Conservation (phyloP, 2,329 filamentous ascomycete genomes). For the Coniochaeta sp. region DNA sequence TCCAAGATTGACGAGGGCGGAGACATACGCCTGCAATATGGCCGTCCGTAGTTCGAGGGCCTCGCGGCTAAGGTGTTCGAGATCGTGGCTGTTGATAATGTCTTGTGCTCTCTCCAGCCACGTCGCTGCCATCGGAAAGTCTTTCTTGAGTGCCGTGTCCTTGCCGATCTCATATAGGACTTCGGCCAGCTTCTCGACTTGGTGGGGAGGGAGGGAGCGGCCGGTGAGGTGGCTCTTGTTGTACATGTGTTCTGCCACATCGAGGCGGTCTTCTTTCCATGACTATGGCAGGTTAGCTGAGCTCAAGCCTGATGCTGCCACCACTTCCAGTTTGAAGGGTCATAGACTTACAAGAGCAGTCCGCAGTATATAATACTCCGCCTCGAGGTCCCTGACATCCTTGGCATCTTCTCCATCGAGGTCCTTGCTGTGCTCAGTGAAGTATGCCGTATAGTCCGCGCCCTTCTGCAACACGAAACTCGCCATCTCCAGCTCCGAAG, state of each 20-base stretch:
- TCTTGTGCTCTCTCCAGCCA: constrained; percentile 69
- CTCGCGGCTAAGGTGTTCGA: constrained; percentile 50
- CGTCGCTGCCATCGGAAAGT: constrained; percentile 49
- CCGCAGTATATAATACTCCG: constrained; percentile 60
- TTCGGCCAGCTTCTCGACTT: constrained; percentile 58
- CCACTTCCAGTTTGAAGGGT: neutral
- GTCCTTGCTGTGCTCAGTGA: constrained; percentile 23
- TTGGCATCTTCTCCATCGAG: constrained; percentile 22
- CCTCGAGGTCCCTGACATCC: constrained; percentile 32
- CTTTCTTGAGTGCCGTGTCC: constrained; percentile 41
- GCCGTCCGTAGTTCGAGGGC: constrained; percentile 58
- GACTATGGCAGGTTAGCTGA: constrained; percentile 38
- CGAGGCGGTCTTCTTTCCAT: constrained; percentile 65
- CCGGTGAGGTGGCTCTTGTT: constrained; percentile 42
- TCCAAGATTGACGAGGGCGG: constrained; percentile 41
- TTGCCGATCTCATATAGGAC: constrained; percentile 68
- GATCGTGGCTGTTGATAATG: constrained; percentile 46
- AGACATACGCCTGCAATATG: constrained; percentile 58
- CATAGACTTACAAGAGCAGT: constrained; percentile 54
- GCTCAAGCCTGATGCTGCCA: neutral
- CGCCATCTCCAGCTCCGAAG: constrained; percentile 48
- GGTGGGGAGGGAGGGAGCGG: constrained; percentile 34
- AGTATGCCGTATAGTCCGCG: constrained; percentile 43
- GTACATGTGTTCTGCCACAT: constrained; percentile 76
- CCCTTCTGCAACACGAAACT: constrained; percentile 57